Evolutionary conservation across 2,329 filamentous ascomycete species (phyloP).

Genomic region (Lithohypha guttulata): DNA sequence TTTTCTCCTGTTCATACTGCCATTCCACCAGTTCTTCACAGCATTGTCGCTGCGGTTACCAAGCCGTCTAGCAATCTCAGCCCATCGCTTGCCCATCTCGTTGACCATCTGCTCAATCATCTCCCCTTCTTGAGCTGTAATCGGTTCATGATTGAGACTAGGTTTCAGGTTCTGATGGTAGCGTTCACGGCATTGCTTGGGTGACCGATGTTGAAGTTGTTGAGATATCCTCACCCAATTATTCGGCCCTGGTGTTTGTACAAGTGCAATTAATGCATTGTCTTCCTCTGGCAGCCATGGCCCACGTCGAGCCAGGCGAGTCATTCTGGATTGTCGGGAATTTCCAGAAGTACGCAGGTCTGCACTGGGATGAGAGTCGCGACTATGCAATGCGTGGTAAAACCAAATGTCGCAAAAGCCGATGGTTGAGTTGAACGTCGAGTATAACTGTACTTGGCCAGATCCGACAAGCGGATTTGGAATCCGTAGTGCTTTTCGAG

Average conservation of each 20-base stretch:
- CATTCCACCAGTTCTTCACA: conserved; percentile 98
- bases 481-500: too few species aligned
- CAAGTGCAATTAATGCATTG: conserved; percentile 56
- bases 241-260: conserved; percentile 59
- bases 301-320: conserved; percentile 55
- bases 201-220: conserved; percentile 63
- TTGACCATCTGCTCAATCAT: conserved; percentile 67
- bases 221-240: conserved; percentile 87
- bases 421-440: too few species aligned
- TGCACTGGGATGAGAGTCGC: not conserved
- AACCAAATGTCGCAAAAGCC: too few species aligned
- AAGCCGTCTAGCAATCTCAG: conserved; percentile 75
- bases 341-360: not conserved
- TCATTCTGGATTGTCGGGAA: conserved; percentile 25
- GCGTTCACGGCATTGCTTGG: conserved; percentile 90
- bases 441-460: too few species aligned
- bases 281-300: conserved; percentile 79
- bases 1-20: conserved; percentile 63
- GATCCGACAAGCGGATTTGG: too few species aligned
- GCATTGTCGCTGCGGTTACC: conserved; percentile 85
- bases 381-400: too few species aligned
- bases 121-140: conserved; percentile 57
- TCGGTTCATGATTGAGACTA: conserved; percentile 60
- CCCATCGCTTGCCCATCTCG: conserved; percentile 79
- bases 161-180: conserved; percentile 90